Evolutionary conservation across 2,329 filamentous ascomycete species (phyloP).

Genomic region (Xenoacremonium recifei): DNA sequence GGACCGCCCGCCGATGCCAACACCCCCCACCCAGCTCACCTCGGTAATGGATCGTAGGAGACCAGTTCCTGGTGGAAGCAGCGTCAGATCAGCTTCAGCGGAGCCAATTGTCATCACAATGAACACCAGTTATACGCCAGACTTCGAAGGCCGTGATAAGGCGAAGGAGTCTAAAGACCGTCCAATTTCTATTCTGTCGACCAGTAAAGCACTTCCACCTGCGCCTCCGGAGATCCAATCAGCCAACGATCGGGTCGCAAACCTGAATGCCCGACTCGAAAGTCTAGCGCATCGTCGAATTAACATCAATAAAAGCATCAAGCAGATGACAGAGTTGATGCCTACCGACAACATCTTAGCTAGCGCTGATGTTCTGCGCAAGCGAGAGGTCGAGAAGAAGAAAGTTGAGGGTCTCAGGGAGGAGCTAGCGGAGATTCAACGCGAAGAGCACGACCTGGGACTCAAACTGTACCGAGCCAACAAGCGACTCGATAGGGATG

Average conservation of each 20-base stretch:
- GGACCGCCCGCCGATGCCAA: constrained; percentile 23
- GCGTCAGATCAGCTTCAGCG: constrained; percentile 15
- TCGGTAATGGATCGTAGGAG: constrained; percentile 33
- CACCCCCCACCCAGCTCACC: constrained; percentile 16
- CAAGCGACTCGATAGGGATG: constrained; percentile 70
- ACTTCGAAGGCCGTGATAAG: neutral
- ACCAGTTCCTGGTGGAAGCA: constrained; percentile 25
- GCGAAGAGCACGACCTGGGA: constrained; percentile 77
- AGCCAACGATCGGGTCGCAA: constrained; percentile 62
- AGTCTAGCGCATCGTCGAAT: constrained; percentile 64
- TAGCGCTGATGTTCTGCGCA: constrained; percentile 59
- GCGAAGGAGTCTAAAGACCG: constrained; percentile 12
- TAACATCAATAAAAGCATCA: constrained; percentile 71
- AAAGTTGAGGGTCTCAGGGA: constrained; percentile 65
- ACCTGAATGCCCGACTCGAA: constrained; percentile 64
- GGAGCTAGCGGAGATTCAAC: constrained; percentile 70
- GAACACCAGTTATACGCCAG: constrained; percentile 16
- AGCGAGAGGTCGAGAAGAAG: constrained; percentile 56
- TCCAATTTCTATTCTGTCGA: constrained; percentile 34
- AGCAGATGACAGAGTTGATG: constrained; percentile 76
- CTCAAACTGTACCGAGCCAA: constrained; percentile 72
- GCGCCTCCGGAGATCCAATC: constrained; percentile 58
- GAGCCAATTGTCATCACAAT: constrained; percentile 30
- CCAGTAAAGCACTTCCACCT: constrained; percentile 59
- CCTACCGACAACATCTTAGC: constrained; percentile 67